phyloP scores from a whole-genome alignment of 2,329 filamentous ascomycete genomes.

The Fusarium sp. region DNA sequence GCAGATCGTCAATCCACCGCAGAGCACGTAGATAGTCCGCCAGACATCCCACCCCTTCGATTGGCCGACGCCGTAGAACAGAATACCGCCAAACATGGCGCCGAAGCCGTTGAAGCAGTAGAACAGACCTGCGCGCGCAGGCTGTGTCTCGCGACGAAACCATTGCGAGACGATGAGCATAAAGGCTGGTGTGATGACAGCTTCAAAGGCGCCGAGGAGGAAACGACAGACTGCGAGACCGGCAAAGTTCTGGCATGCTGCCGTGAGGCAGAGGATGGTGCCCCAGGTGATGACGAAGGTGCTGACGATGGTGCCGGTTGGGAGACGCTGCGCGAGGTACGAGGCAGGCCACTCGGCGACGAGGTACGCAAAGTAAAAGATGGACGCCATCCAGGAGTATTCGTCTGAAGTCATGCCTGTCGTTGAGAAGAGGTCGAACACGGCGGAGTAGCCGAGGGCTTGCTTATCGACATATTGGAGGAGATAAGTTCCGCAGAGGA shows the following conservation, averaged over 20 bases:
- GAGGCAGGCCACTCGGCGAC: constrained; percentile 53
- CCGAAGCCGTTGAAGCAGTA: constrained; percentile 56
- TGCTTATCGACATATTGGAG: constrained; percentile 67
- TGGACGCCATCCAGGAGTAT: constrained; percentile 64
- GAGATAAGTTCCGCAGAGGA: constrained; percentile 60
- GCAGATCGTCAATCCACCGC: constrained; percentile 59
- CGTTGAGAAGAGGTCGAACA: constrained; percentile 63
- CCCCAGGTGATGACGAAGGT: constrained; percentile 50
- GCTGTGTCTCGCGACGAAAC: constrained; percentile 58
- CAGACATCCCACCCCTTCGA: constrained; percentile 56
- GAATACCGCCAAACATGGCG: constrained; percentile 55
- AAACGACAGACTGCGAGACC: constrained; percentile 57
- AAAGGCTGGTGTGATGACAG: constrained; percentile 59
- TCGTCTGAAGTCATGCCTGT: constrained; percentile 57
- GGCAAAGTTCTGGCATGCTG: constrained; percentile 53
- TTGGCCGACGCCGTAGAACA: constrained; percentile 64
- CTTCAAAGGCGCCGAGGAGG: constrained; percentile 58
- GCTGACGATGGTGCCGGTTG: constrained; percentile 48
- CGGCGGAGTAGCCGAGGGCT: constrained; percentile 62
- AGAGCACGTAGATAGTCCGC: constrained; percentile 63
- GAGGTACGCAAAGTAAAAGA: constrained; percentile 64
- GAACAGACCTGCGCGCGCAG: constrained; percentile 55
- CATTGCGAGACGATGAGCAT: constrained; percentile 62
- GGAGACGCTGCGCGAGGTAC: constrained; percentile 48
- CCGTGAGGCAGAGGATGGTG: constrained; percentile 55